Evolutionary conservation across 306 rosid species (phyloP), one percentile per base, ranked within the genome.

Genomic region (Arachis stenosperma): DNA sequence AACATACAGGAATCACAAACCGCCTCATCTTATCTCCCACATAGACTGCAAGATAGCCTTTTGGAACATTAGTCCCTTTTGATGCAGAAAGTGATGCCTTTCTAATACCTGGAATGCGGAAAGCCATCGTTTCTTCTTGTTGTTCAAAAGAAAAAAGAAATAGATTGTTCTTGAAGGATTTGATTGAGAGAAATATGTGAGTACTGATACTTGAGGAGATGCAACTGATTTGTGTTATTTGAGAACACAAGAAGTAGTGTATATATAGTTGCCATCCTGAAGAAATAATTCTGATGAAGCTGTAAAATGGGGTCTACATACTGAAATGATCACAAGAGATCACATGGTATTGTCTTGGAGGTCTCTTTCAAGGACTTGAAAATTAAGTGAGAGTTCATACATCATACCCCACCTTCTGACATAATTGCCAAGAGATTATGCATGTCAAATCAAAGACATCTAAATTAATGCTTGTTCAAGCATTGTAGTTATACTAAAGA

Each of bases 291-390:
- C 22, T 53, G 52, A 52, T 6, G 52, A 6, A 52, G 52, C 22
- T 60, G 42, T 60, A 52, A 52, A 68, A 42, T 70, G 41, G 41
- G 65, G 56, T 41, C 42, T 11, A 54, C 7, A 22, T 5, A 15
- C 8, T 55, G 65, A 7, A 42, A 52, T 29, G 22, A n/a, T 14
- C 29, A 52, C 57, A 52, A 14, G 29, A 14, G 73, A 17, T 54
- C 60, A 54, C 60, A 54, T 54, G 60, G 60, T 54, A 54, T 68
- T 51, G 71, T 67, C 70, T 67, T 43, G 15, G 5, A 42, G 55
- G 55, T 17, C 70, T 65, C 65, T 64, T 9, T 64, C 53, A 43
- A 33, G 9, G 48, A 10, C 40, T 9, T 6, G 37, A 47, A 33
- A 33, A 48, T 36, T 4, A 10, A 42, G 8, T 15, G 55, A 17